Evolutionary conservation across 441 rosid genomes (phyloP), one percentile per base, ranked within the genome.

Genomic region (Sinapis alba): DNA sequence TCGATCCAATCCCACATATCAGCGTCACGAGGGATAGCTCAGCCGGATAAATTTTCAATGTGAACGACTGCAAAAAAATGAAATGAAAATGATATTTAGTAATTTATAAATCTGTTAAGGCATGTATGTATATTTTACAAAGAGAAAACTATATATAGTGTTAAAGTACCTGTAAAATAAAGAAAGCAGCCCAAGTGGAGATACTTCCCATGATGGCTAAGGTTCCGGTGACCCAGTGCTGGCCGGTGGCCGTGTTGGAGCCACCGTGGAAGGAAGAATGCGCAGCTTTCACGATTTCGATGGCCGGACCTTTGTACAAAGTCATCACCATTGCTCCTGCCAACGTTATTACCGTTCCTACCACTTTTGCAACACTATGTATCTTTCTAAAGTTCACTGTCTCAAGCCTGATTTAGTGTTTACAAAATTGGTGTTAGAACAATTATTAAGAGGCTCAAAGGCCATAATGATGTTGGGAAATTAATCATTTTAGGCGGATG

Each of bases 311-410:
- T 80, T 88, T 88, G 81, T 88, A 89, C 6, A 91, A 78, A 1
- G 97, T 91, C 97, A 91, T 89, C 20, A 89, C 57, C 95, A 89
- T 88, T 68, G 97, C 97, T 71, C 97, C 97, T 26, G 83, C 90
- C 8, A 91, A 89, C 0, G 95, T 91, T 19, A 94, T 78, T 1
- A 62, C 77, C 11, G 98, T 94, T 71, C 98, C 98, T 1, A 88
- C 47, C 10, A 94, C 82, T 83, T 94, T 94, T 12, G 97, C 96
- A 43, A 90, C 54, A 78, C 97, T 90, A 9, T 71, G 87, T 5
- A 84, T 32, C 80, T 84, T 86, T 83, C 76, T 91, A 28, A 85
- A 62, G 63, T 89, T 88, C 3, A 93, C 89, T 3, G 41, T 86
- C 80, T 93, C 98, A 61, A 91, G 77, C 86, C 98, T 93, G 75